Base-by-base conservation (phyloP, 2,329 filamentous ascomycete species). In the Akanthomyces dipterigenus region DNA sequence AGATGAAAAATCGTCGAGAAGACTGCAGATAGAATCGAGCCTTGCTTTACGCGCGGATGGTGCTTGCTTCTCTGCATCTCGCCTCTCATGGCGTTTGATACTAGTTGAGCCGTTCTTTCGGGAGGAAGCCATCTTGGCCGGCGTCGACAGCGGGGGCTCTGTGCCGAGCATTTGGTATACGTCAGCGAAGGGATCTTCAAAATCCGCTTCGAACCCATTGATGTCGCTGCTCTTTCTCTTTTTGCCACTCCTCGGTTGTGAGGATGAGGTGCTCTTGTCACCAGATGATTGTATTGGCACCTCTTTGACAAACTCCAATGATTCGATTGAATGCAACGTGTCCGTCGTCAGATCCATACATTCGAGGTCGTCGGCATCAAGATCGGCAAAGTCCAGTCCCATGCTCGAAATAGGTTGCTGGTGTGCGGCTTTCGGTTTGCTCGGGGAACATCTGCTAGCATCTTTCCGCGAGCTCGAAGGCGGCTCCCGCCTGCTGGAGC, bases 141-240 rank as follows among this genome's bases (percentile, higher is more conserved):
- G 74, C n/a, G 74, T 76, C 2, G 73, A 70, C 24, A 67, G 66
- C 18, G 71, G 75, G 46, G 73, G 74, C 14, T 74, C 69, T 16
- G 76, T 77, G 31, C 76, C 79, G 12, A 78, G 69, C 53, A 80
- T 71, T 53, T 83, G 75, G 64, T 80, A 77, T 8, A 86, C 79
- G 64, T 86, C 82, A 0, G 80, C 81, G 50, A 83, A 85, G 20
- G 80, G 77, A 38, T 78, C 77, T 16, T 78, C 70, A 4, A 75
- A 71, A 18, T 69, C 71, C 16, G 70, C 68, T 14, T 73, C 70
- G 28, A 70, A 67, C 62, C 71, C 75, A 63, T 67, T 75, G 26
- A 81, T 78, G 11, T 82, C 78, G 26, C 71, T 72, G 63, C 80
- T 82, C 67, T 84, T 84, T 63, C 81, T 71, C 69, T 84, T 85